Evolutionary conservation across 306 rosid species (phyloP).

Genomic region (Cicer judaicum): DNA sequence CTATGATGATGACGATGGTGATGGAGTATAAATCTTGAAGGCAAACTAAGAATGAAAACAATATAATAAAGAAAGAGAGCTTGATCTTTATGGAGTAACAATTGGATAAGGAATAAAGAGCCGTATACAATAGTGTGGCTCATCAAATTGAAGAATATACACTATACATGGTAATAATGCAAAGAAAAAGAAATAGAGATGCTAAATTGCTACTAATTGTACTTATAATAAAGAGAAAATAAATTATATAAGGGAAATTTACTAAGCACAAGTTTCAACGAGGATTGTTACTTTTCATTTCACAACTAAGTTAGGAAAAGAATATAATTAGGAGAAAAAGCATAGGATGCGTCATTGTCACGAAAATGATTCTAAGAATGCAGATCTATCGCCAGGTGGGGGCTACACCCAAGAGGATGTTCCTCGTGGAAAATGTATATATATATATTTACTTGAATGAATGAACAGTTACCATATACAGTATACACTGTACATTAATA

Average conservation of each 20-base stretch:
- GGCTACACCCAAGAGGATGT: conserved; percentile 40
- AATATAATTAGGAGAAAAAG: conserved; percentile 13
- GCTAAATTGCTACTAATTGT: background rate
- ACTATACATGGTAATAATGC: background rate
- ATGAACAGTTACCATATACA: too few species aligned
- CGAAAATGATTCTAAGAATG: conserved; percentile 42
- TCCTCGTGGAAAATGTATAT: conserved; percentile 12
- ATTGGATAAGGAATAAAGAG: conserved; percentile 47
- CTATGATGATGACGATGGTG: conserved; percentile 21
- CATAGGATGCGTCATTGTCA: conserved; percentile 52
- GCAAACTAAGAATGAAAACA: conserved; percentile 29
- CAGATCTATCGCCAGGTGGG: conserved; percentile 48
- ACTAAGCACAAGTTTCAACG: conserved; percentile 50
- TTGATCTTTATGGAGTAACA: conserved; percentile 24
- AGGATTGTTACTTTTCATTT: conserved; percentile 44
- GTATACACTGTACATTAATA: too few species aligned
- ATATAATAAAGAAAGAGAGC: conserved; percentile 43
- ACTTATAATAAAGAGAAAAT: too few species aligned
- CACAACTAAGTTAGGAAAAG: conserved; percentile 6
- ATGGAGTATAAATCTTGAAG: conserved; percentile 31
- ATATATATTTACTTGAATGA: too few species aligned
- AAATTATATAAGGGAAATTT: too few species aligned
- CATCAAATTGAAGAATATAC: conserved; percentile 40
- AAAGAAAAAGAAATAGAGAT: conserved; percentile 12
- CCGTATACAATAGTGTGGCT: background rate